Conservation (phyloP, 2,329 filamentous ascomycete species). For the Ophiocordyceps robertsii region DNA sequence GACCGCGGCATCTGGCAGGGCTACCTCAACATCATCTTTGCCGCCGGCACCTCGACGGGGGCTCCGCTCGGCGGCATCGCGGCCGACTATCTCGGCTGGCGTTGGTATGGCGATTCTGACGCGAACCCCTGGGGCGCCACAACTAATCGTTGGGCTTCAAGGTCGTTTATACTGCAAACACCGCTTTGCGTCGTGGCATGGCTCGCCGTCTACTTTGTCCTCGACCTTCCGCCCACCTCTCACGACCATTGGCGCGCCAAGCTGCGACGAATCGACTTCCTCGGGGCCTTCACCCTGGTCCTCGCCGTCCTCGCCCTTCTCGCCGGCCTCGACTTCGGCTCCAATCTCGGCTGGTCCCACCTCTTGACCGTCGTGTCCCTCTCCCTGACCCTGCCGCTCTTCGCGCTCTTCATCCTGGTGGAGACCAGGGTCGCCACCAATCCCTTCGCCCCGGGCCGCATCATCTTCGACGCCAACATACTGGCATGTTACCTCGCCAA, state of each 20-base stretch:
- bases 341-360: constrained; percentile 55
- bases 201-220: constrained; percentile 44
- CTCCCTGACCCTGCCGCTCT: constrained; percentile 40
- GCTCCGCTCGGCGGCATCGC: constrained; percentile 58
- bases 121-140: too few species aligned
- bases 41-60: constrained; percentile 52
- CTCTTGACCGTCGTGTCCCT: constrained; percentile 45
- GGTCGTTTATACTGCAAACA: constrained; percentile 59
- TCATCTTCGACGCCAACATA: constrained; percentile 55
- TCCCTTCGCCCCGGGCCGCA: constrained; percentile 61
- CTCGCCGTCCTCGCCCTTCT: constrained; percentile 52
- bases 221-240: constrained; percentile 47
- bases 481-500: constrained; percentile 58
- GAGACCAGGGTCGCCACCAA: constrained; percentile 55
- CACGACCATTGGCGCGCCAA: constrained; percentile 54
- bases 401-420: constrained; percentile 52
- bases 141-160: too few species aligned
- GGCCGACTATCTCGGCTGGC: constrained; percentile 63
- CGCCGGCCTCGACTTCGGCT: constrained; percentile 58
- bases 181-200: constrained; percentile 56
- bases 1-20: constrained; percentile 65
- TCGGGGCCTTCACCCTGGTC: constrained; percentile 55
- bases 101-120: constrained; percentile 37
- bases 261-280: constrained; percentile 56
- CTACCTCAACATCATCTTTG: constrained; percentile 57